Conservation (phyloP, 805 yeast genomes). For the Lipomyces yamadae region DNA sequence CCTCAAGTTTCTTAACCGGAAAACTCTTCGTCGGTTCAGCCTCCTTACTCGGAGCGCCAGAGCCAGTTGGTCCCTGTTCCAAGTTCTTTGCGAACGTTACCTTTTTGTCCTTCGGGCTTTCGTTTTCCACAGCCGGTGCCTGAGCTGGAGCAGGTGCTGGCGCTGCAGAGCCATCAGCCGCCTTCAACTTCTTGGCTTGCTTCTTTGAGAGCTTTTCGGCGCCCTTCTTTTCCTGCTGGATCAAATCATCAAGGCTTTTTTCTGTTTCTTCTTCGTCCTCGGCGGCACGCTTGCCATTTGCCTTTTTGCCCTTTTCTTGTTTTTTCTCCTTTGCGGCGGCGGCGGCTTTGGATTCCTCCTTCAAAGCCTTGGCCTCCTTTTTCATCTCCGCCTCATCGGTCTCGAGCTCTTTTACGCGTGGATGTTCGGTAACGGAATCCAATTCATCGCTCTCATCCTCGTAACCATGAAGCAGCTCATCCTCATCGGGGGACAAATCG, state of each 20-base stretch:
- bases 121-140: slow-evolving; percentile 34
- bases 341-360: slow-evolving; percentile 38
- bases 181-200: slow-evolving; percentile 39
- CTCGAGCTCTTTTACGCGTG: slow-evolving; percentile 48
- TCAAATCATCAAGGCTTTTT: slow-evolving; percentile 31
- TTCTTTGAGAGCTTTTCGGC: slow-evolving; percentile 35
- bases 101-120: slow-evolving; percentile 59
- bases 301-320: slow-evolving; percentile 20
- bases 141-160: slow-evolving; percentile 19
- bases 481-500: slow-evolving; percentile 45
- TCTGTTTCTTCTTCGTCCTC: slow-evolving; percentile 35
- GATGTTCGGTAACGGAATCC: slow-evolving; percentile 47
- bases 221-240: slow-evolving; percentile 31
- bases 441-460: slow-evolving; percentile 49
- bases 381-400: slow-evolving; percentile 44
- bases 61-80: slow-evolving; percentile 88
- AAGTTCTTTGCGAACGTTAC: slow-evolving; percentile 89
- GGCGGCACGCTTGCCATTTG: slow-evolving; percentile 37
- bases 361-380: slow-evolving; percentile 47
- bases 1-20: slow-evolving; percentile 72
- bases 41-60: slow-evolving; percentile 42
- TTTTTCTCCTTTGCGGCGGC: slow-evolving; percentile 21
- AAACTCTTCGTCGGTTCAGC: slow-evolving; percentile 48
- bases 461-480: slow-evolving; percentile 40
- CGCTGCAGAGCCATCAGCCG: slow-evolving; percentile 33